Base-by-base conservation (phyloP, 768 basidiomycete species). In the Leccinum broughii region DNA sequence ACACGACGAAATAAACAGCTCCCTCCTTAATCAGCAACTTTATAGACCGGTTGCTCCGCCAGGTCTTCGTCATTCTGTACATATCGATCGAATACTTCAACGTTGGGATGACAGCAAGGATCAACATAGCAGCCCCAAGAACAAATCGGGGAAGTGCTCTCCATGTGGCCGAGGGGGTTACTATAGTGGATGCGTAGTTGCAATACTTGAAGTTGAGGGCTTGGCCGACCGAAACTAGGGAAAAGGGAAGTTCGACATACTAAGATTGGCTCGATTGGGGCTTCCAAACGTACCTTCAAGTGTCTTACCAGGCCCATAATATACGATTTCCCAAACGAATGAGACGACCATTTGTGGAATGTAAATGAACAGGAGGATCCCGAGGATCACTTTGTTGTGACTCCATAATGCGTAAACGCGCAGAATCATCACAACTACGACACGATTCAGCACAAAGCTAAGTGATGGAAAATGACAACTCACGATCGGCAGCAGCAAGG, bases 361-460 rank as follows among this genome's bases (percentile, higher is more conserved):
- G 22, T 53, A 34, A 53, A 53, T 30, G 34, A 35, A 37, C 14
- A 53, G 14, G n/a, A 53, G 52, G 34, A 53, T 22, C 3, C 17
- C 32, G 6, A 53, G 52, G 14, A 53, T 24, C 3, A n/a, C 13
- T 20, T 22, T 53, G 52, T 34, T 35, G 14, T 24, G 52, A 53
- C 52, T 22, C 52, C 52, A 53, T 35, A 53, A 15, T 9, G 52
- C 52, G 24, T 53, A 53, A 37, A 53, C 52, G n/a, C 52, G 52
- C 7, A 34, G 14, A 20, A 53, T 53, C 52, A 53, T 53, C 52
- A 53, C 52, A 14, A 53, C 52, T 53, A n/a, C 8, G 34, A 35
- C 17, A 34, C 22, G 8, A 4, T 14, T 53, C 14, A 37, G 41
- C 24, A 34, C 17, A 52, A 28, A 28, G 34, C 7, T 3, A 34